A percentile compares a stretch with the other conserved stretches of the same genome.
phyloP scores from a whole-genome alignment of 805 yeast genomes.

The Candida broadrunensis region DNA sequence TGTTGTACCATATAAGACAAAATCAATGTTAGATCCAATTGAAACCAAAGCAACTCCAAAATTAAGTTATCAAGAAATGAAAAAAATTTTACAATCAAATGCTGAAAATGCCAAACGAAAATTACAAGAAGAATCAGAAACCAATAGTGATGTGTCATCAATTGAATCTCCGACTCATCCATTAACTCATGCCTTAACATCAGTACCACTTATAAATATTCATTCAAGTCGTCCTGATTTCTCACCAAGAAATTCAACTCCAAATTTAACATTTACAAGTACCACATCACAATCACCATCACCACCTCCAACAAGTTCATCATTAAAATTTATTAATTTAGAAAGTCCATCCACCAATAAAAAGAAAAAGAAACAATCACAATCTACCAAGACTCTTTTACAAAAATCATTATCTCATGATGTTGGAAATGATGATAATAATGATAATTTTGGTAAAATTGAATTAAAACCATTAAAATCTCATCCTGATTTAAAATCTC shows the following conservation, averaged over 20 bases:
- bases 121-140: neutral
- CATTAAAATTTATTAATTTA: conserved; percentile 27
- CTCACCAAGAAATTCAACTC: neutral
- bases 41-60: conserved; percentile 4
- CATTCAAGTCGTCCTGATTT: neutral
- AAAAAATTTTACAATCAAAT: conserved; percentile 21
- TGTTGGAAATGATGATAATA: conserved; percentile 16
- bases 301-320: conserved; percentile 20
- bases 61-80: conserved; percentile 32
- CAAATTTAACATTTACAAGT: neutral
- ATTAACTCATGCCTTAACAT: neutral
- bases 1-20: conserved; percentile 38
- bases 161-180: neutral
- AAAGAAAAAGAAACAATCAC: conserved; percentile 12
- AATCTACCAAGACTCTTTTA: conserved; percentile 3
- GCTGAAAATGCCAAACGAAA: conserved; percentile 6
- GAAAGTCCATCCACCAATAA: conserved; percentile 13
- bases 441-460: conserved; percentile 15
- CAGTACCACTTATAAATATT: conserved; percentile 1
- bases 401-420: conserved; percentile 39
- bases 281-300: conserved; percentile 2
- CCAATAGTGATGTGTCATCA: neutral
- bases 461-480: conserved; percentile 34
- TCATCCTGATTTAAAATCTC: conserved; percentile 30
- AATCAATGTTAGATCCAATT: conserved; percentile 35